These are phyloP conservation scores for Yamadazyma paraphyllophila DNA, from an alignment of 805 yeast species.

Conservation along the genomic window DNA sequence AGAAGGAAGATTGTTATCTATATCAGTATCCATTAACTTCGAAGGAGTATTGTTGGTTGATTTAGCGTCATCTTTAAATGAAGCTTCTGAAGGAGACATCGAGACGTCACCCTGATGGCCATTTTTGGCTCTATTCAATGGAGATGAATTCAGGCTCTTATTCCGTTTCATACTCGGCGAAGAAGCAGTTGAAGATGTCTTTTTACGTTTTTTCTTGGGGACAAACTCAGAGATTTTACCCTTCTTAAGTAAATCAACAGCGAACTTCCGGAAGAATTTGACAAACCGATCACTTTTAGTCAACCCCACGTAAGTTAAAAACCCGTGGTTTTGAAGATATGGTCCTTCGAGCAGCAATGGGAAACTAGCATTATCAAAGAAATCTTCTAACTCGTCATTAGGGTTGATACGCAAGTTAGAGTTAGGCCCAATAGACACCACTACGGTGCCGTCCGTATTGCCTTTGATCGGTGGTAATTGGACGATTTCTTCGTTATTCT, in stretches of 20 bases:
- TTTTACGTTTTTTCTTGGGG: constrained; percentile 10
- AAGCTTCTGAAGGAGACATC: neutral
- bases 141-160: constrained; percentile 11
- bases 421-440: constrained; percentile 36
- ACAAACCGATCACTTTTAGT: constrained; percentile 41
- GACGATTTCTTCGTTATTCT: constrained; percentile 1
- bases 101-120: neutral
- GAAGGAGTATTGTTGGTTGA: neutral
- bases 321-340: constrained; percentile 40
- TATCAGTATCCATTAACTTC: neutral
- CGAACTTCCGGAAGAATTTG: constrained; percentile 34
- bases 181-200: constrained; percentile 2
- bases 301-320: constrained; percentile 37
- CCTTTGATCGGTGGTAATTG: constrained; percentile 16
- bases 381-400: constrained; percentile 28
- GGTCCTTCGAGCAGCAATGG: constrained; percentile 38
- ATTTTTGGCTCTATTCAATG: neutral
- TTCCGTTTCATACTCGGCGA: constrained; percentile 17
- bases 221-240: constrained; percentile 36
- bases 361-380: constrained; percentile 33
- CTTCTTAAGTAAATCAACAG: constrained; percentile 28
- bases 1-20: neutral
- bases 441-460: constrained; percentile 14
- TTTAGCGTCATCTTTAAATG: neutral
- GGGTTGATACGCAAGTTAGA: constrained; percentile 31